A percentile compares a stretch with the other conserved stretches of the same genome.
Evolutionary conservation across 192 early-diverging fungal species (phyloP).

Genomic region (Dissophora globulifera): DNA sequence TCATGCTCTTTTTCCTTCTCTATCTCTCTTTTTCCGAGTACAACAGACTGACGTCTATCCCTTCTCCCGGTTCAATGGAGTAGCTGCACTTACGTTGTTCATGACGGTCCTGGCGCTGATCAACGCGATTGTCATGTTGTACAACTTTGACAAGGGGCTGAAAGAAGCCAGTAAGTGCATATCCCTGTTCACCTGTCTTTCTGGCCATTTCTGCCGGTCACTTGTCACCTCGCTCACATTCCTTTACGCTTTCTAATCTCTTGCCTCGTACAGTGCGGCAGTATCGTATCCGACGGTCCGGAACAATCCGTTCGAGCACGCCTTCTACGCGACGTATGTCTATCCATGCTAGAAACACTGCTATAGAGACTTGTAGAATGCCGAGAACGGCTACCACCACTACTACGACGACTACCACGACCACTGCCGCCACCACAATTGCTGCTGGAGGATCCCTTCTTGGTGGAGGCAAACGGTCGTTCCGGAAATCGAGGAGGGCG

Average conservation of each 20-base stretch:
- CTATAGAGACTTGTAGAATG: neutral
- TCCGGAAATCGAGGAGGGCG: neutral
- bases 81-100: conserved; percentile 36
- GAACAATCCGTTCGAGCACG: conserved; percentile 27
- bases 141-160: conserved; percentile 49
- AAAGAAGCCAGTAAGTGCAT: conserved; percentile 51
- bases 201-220: neutral
- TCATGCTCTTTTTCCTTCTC: neutral
- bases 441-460: neutral
- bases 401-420: too few species aligned
- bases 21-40: neutral
- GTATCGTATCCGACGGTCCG: conserved; percentile 30
- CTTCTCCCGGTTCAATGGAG: neutral
- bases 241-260: neutral
- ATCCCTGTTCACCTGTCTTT: neutral
- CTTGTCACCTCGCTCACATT: neutral
- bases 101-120: conserved; percentile 31
- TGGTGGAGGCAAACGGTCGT: neutral
- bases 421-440: too few species aligned
- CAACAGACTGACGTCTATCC: neutral
- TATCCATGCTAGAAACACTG: neutral
- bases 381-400: neutral
- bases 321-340: conserved; percentile 1
- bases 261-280: conserved; percentile 24
- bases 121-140: conserved; percentile 39